Evolutionary conservation across 2,329 filamentous ascomycete genomes (phyloP).

Genomic region (Arthrobotrys iridis): DNA sequence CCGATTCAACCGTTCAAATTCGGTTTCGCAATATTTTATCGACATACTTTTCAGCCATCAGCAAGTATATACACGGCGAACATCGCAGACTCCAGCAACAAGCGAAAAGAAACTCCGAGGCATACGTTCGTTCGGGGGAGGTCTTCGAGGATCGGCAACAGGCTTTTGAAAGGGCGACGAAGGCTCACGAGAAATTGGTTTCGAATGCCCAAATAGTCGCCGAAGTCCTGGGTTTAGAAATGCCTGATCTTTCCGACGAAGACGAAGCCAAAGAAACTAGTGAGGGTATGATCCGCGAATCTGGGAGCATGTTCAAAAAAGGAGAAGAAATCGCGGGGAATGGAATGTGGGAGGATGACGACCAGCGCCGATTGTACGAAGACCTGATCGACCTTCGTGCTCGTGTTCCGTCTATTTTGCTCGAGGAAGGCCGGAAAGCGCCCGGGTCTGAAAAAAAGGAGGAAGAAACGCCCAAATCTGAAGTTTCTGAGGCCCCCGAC

Average conservation of each 20-base stretch:
- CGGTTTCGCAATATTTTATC: slow-evolving; percentile 85
- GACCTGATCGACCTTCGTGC: slow-evolving; percentile 94
- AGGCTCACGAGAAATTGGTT: slow-evolving; percentile 88
- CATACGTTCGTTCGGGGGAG: slow-evolving; percentile 97
- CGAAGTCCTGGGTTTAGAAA: slow-evolving; percentile 86
- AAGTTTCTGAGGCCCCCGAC: slow-evolving; percentile 71
- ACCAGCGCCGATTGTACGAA: slow-evolving; percentile 97
- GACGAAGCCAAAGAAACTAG: slow-evolving; percentile 73
- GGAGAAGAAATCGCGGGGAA: slow-evolving; percentile 89
- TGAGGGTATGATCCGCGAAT: slow-evolving; percentile 74
- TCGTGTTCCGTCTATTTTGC: slow-evolving; percentile 89
- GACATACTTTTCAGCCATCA: slow-evolving; percentile 93
- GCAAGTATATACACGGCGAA: slow-evolving; percentile 85
- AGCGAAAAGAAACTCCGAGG: slow-evolving; percentile 93
- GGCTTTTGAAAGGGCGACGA: slow-evolving; percentile 93
- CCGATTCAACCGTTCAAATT: slow-evolving; percentile 81
- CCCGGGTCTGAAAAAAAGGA: slow-evolving; percentile 71
- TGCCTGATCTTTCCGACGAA: slow-evolving; percentile 90
- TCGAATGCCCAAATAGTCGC: slow-evolving; percentile 90
- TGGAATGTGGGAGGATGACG: slow-evolving; percentile 98
- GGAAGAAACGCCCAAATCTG: slow-evolving; percentile 47
- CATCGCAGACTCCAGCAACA: slow-evolving; percentile 88
- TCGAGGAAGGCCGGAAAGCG: slow-evolving; percentile 88
- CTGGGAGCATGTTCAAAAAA: slow-evolving; percentile 58
- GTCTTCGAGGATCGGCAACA: slow-evolving; percentile 97